Percentiles rank a stretch among this genome's conserved stretches.
These are phyloP conservation scores for Ophiostoma tasmaniense DNA, from an alignment of 2,329 filamentous ascomycete species.

Conservation along the genomic window DNA sequence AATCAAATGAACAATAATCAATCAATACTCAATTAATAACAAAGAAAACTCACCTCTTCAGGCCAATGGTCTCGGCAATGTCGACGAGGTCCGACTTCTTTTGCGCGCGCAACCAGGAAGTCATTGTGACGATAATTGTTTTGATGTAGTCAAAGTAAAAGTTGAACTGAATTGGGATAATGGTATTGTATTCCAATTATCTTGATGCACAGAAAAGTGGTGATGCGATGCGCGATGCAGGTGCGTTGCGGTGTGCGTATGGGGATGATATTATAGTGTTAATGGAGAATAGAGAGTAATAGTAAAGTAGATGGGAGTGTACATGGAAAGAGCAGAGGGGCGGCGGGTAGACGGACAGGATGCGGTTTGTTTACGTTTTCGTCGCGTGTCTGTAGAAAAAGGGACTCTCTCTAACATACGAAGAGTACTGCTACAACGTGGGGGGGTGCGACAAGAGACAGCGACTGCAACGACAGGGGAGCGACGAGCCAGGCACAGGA, in stretches of 20 bases:
- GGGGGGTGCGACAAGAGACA: not conserved
- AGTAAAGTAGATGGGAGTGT: too few relatives aligned
- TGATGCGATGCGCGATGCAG: constrained; percentile 4
- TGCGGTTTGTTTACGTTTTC: constrained; percentile 18
- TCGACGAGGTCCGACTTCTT: constrained; percentile 73
- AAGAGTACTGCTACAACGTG: not conserved
- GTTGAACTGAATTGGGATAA: not conserved
- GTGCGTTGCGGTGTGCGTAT: not conserved
- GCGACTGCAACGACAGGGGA: not conserved
- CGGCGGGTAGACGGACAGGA: constrained; percentile 6
- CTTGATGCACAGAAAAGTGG: not conserved
- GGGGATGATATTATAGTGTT: too few relatives aligned
- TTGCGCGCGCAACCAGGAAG: constrained; percentile 67
- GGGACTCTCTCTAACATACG: not conserved
- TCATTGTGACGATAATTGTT: constrained; percentile 14
- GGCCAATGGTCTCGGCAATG: constrained; percentile 60
- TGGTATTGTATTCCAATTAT: not conserved
- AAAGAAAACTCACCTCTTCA: constrained; percentile 53
- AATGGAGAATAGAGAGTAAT: too few relatives aligned
- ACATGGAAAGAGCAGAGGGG: not conserved
- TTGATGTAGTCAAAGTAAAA: not conserved
- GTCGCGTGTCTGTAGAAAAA: constrained; percentile 16
- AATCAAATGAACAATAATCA: too few relatives aligned
- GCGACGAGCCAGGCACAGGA: not conserved
- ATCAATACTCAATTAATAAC: not conserved